A percentile compares a stretch with the other conserved stretches of the same genome.
These are phyloP conservation scores for Aspergillus fumigatiaffinis DNA, from an alignment of 2,329 filamentous ascomycete species.

Conservation along the genomic window DNA sequence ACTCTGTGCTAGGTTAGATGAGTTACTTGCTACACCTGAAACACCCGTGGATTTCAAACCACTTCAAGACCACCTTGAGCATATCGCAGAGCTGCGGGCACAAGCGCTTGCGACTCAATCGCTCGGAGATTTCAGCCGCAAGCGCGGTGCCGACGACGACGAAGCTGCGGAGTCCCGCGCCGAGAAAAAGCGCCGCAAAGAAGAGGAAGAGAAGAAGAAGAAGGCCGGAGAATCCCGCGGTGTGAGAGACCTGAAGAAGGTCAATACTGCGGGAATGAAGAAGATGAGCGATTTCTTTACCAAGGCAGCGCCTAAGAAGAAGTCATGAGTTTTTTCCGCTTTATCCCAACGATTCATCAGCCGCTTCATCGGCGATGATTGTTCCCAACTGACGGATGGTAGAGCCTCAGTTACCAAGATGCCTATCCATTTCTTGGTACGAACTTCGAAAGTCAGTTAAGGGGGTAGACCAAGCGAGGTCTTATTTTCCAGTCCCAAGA, in stretches of 20 bases:
- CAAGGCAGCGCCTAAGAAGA: slow-evolving; percentile 49
- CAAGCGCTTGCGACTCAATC: slow-evolving; percentile 68
- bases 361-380: not conserved
- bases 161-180: slow-evolving; percentile 49
- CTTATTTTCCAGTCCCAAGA: not conserved
- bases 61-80: slow-evolving; percentile 65
- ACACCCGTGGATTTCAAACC: slow-evolving; percentile 63
- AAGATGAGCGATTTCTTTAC: slow-evolving; percentile 95
- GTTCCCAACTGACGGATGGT: not conserved
- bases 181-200: slow-evolving; percentile 79
- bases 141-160: slow-evolving; percentile 41
- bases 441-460: not conserved
- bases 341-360: not conserved
- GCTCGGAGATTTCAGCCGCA: slow-evolving; percentile 42
- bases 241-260: slow-evolving; percentile 79
- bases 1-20: slow-evolving; percentile 37
- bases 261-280: slow-evolving; percentile 89
- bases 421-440: not conserved
- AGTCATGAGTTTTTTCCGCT: slow-evolving; percentile 21
- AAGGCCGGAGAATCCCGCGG: slow-evolving; percentile 71
- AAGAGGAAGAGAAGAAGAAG: slow-evolving; percentile 84
- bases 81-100: slow-evolving; percentile 63
- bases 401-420: not conserved
- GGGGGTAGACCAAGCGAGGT: not conserved
- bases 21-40: slow-evolving; percentile 33